Evolutionary conservation across 106 monocot species (phyloP).

Genomic region (Platanthera zijinensis): DNA sequence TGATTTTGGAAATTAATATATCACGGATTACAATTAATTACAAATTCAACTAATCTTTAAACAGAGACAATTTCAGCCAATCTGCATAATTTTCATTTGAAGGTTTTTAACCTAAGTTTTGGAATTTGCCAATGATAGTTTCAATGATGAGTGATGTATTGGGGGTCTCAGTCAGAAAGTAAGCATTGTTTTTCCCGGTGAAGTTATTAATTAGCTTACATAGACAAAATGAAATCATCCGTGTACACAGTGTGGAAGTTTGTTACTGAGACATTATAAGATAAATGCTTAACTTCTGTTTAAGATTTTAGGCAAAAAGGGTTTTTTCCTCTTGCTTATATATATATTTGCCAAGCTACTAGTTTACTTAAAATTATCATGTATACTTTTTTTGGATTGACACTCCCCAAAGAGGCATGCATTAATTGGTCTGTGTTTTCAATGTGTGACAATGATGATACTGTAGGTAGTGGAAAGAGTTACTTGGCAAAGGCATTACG

Average conservation of each 20-base stretch:
- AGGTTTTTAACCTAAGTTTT: neutral
- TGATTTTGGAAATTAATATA: neutral
- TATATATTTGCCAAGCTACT: neutral
- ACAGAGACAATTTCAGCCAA: neutral
- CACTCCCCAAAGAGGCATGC: neutral
- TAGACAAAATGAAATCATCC: neutral
- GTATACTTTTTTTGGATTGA: neutral
- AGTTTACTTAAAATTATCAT: neutral
- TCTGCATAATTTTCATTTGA: neutral
- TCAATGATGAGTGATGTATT: neutral
- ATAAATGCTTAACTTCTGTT: neutral
- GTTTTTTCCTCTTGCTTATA: neutral
- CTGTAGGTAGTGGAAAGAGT: constrained; percentile 97
- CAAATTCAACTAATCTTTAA: neutral
- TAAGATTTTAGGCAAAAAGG: too few relatives aligned
- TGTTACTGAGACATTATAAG: neutral
- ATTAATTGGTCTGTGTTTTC: neutral
- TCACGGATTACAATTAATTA: neutral
- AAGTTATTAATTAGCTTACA: neutral
- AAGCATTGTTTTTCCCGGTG: neutral
- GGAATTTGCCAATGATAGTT: neutral
- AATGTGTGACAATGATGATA: neutral
- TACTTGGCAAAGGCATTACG: constrained; percentile 83
- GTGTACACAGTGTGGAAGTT: neutral
- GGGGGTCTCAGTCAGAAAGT: neutral